These are phyloP conservation scores for Edaphochlamys debaryana DNA, from an alignment of 139 green algal species.

Conservation along the genomic window DNA sequence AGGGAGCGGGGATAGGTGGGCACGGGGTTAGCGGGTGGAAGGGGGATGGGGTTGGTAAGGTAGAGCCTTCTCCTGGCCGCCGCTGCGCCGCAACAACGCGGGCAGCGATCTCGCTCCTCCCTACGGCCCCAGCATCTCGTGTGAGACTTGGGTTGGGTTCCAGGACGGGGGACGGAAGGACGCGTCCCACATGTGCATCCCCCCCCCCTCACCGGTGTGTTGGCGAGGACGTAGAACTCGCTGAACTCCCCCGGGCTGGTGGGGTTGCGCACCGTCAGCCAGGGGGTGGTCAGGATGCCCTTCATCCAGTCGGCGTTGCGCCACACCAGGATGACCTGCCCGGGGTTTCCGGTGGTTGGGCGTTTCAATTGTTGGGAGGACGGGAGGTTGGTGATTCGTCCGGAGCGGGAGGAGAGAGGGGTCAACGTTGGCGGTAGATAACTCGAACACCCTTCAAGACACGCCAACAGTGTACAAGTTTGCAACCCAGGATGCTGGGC, in stretches of 20 bases:
- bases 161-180: background rate
- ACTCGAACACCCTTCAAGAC: too few species aligned
- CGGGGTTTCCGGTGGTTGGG: background rate
- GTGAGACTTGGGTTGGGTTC: background rate
- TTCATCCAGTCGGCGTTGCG: background rate
- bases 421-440: too few species aligned
- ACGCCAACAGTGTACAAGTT: background rate
- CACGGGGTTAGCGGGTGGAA: too few species aligned
- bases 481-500: background rate
- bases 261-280: conserved; percentile 8
- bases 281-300: background rate
- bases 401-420: too few species aligned
- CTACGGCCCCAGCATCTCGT: too few species aligned
- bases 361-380: too few species aligned
- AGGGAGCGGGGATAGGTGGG: too few species aligned
- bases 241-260: background rate
- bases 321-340: conserved; percentile 20
- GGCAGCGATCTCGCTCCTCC: too few species aligned
- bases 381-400: too few species aligned
- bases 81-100: too few species aligned
- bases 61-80: background rate
- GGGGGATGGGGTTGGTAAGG: background rate
- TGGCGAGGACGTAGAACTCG: conserved; percentile 18
- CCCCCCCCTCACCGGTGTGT: background rate
- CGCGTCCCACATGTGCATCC: too few species aligned